phyloP scores from a whole-genome alignment of 352 stramenopile species.

The Phytophthora agathidicida region DNA sequence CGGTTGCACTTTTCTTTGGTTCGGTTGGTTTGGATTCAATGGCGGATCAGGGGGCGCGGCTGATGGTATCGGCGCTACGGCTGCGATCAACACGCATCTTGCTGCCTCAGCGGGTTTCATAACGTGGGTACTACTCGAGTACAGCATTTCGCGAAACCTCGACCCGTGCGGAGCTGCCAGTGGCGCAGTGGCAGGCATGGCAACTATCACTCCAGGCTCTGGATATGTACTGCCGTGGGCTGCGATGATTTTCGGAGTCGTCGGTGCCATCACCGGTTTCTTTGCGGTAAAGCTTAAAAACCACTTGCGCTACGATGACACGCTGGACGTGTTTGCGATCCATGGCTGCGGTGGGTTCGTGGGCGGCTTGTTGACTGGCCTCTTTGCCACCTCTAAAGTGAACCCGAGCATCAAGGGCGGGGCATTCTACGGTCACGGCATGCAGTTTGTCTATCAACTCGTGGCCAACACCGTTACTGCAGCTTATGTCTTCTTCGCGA shows the following conservation, averaged over 20 bases:
- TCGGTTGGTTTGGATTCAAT: conserved; percentile 87
- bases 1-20: conserved; percentile 72
- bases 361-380: conserved; percentile 62
- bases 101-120: conserved; percentile 62
- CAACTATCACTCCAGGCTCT: conserved; percentile 68
- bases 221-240: conserved; percentile 70
- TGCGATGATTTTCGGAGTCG: conserved; percentile 69
- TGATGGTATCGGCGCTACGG: conserved; percentile 63
- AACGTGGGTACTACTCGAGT: conserved; percentile 69
- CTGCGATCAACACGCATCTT: conserved; percentile 75
- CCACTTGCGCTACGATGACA: conserved; percentile 73
- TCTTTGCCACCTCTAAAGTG: conserved; percentile 62
- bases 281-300: conserved; percentile 63
- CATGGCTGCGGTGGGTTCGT: conserved; percentile 66
- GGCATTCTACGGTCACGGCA: conserved; percentile 53
- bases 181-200: conserved; percentile 68
- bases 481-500: conserved; percentile 62
- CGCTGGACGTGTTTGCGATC: conserved; percentile 77
- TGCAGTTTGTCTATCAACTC: conserved; percentile 57
- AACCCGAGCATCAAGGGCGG: conserved; percentile 57
- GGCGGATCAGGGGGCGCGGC: conserved; percentile 60
- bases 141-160: conserved; percentile 48
- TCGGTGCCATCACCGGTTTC: conserved; percentile 57
- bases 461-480: conserved; percentile 52
- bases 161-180: conserved; percentile 65